These are phyloP conservation scores for Lojkania enalia DNA, from an alignment of 2,329 filamentous ascomycete species.

Conservation along the genomic window DNA sequence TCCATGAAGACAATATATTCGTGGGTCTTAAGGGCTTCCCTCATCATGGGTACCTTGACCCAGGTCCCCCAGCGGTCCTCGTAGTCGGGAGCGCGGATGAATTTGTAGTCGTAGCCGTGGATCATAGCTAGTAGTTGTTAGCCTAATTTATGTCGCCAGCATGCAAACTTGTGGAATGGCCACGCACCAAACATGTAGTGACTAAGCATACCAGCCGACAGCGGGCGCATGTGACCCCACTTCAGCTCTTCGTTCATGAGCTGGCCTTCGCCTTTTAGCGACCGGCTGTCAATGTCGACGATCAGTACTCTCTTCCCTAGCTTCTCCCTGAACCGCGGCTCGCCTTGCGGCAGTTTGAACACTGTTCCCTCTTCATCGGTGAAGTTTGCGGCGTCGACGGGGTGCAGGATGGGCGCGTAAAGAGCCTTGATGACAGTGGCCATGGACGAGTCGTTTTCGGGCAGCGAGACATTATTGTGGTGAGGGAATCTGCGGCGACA, in stretches of 20 bases:
- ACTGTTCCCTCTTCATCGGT: slow-evolving; percentile 43
- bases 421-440: slow-evolving; percentile 43
- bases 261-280: slow-evolving; percentile 38
- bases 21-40: slow-evolving; percentile 46
- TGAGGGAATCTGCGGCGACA: slow-evolving; percentile 24
- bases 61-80: slow-evolving; percentile 51
- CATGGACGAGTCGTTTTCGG: slow-evolving; percentile 37
- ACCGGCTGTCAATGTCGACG: slow-evolving; percentile 44
- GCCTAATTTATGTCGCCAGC: no score
- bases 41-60: slow-evolving; percentile 55
- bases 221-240: slow-evolving; percentile 43
- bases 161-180: background rate
- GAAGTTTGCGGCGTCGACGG: slow-evolving; percentile 41
- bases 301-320: slow-evolving; percentile 44
- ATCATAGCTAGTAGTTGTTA: slow-evolving; percentile 44
- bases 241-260: slow-evolving; percentile 42
- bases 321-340: slow-evolving; percentile 39
- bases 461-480: slow-evolving; percentile 30
- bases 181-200: slow-evolving; percentile 44
- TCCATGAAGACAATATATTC: slow-evolving; percentile 55
- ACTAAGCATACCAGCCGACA: slow-evolving; percentile 44
- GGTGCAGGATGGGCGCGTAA: slow-evolving; percentile 41
- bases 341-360: slow-evolving; percentile 34
- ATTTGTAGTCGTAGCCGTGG: slow-evolving; percentile 56
- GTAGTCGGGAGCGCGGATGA: slow-evolving; percentile 50